Evolutionary conservation across 106 monocot species (phyloP).

Genomic region (Hemerocallis citrina): DNA sequence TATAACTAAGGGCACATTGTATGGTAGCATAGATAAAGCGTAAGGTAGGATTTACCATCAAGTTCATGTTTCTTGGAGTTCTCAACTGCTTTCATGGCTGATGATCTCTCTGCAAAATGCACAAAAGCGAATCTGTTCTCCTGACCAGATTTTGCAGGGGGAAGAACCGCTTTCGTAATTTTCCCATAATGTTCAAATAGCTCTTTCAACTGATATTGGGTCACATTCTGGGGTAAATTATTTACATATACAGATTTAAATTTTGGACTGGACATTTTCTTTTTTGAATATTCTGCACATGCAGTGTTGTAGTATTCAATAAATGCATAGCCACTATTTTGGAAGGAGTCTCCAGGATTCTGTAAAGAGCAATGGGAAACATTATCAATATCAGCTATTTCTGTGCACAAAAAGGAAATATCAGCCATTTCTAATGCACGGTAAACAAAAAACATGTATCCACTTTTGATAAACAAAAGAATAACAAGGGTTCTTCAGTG

Average conservation of each 20-base stretch:
- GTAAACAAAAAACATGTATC: too few species aligned
- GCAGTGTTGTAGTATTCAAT: conserved; percentile 86
- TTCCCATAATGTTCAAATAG: conserved; percentile 77
- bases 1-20: too few species aligned
- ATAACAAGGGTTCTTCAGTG: too few species aligned
- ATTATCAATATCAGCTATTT: too few species aligned
- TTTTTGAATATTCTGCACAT: conserved; percentile 87
- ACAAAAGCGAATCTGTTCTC: conserved; percentile 84
- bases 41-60: conserved; percentile 37
- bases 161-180: conserved; percentile 69
- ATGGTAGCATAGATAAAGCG: not conserved
- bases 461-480: too few species aligned
- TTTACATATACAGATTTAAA: conserved; percentile 94
- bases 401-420: too few species aligned
- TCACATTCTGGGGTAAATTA: conserved; percentile 77
- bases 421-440: too few species aligned
- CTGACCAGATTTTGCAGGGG: conserved; percentile 68
- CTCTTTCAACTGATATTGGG: conserved; percentile 60
- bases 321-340: conserved; percentile 81
- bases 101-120: conserved; percentile 70
- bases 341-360: conserved; percentile 53
- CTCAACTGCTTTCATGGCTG: conserved; percentile 73
- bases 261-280: conserved; percentile 61
- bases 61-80: conserved; percentile 80
- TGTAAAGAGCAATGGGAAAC: conserved; percentile 4